Percentiles rank a stretch among this genome's conserved stretches.
These are phyloP conservation scores for Colletotrichum caudatum DNA, from an alignment of 2,329 filamentous ascomycete species.

Conservation along the genomic window DNA sequence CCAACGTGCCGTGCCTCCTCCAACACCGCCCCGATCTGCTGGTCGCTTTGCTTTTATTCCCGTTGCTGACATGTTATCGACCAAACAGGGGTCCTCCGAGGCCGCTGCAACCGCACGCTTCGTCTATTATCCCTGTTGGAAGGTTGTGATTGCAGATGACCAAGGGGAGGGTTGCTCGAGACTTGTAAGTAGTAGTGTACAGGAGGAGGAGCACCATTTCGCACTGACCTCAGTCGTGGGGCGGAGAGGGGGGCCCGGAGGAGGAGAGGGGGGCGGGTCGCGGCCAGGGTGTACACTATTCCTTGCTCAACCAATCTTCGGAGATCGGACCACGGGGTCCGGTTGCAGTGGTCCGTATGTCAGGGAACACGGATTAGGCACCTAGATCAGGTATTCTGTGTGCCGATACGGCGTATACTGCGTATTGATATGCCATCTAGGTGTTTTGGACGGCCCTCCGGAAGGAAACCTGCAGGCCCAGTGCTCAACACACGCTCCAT, in stretches of 20 bases:
- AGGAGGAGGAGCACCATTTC: no score
- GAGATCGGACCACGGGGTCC: slow-evolving; percentile 1
- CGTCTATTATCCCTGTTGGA: not conserved
- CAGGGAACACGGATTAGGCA: not conserved
- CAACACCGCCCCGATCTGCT: not conserved
- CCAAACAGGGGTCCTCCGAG: no score
- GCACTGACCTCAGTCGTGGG: no score
- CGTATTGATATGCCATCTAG: no score
- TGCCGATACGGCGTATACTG: not conserved
- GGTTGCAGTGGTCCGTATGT: not conserved
- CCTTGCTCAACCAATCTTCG: no score
- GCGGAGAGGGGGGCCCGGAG: not conserved
- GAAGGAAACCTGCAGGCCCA: slow-evolving; percentile 4
- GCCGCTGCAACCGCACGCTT: not conserved
- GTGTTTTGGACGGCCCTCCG: not conserved
- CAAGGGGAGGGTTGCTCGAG: no score
- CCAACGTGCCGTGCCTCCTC: no score
- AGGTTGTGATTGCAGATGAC: not conserved
- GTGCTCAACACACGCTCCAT: not conserved
- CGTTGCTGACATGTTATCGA: not conserved
- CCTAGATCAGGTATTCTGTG: not conserved
- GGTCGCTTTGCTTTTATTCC: not conserved
- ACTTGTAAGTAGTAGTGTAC: no score
- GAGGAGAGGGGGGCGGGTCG: not conserved
- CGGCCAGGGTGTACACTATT: not conserved